Percentiles rank a stretch among this genome's conserved stretches.
phyloP scores from a whole-genome alignment of 1,284 basidiomycete species.

The Nidula niveotomentosa region DNA sequence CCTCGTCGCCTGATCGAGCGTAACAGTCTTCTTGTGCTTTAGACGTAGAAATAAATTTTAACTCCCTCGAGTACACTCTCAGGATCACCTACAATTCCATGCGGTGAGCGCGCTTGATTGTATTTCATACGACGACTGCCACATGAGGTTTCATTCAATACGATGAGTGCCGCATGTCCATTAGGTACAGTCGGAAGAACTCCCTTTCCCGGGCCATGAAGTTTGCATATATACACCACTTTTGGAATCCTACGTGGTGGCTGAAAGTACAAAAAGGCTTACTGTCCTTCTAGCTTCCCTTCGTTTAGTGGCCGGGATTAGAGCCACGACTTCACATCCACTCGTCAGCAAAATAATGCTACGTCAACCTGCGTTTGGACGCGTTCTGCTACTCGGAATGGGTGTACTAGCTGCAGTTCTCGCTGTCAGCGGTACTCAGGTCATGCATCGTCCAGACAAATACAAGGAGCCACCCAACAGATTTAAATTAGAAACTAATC shows the following conservation, averaged over 20 bases:
- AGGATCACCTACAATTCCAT: not conserved
- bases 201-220: no score
- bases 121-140: no score
- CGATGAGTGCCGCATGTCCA: no score
- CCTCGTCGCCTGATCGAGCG: not conserved
- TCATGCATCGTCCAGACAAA: conserved; percentile 53
- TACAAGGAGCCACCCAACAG: conserved; percentile 42
- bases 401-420: conserved; percentile 15
- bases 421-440: conserved; percentile 44
- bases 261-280: no score
- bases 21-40: not conserved
- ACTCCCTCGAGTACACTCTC: not conserved
- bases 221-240: no score
- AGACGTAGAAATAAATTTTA: not conserved
- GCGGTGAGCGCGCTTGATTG: not conserved
- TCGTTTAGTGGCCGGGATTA: not conserved
- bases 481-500: conserved; percentile 32
- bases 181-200: no score
- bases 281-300: not conserved
- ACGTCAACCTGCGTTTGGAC: conserved; percentile 14
- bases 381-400: conserved; percentile 19
- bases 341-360: conserved; percentile 7
- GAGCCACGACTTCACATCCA: not conserved
- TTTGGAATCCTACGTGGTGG: no score
- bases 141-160: no score